phyloP scores from a whole-genome alignment of 2,329 filamentous ascomycete species.

The Coleophoma cylindrospora region DNA sequence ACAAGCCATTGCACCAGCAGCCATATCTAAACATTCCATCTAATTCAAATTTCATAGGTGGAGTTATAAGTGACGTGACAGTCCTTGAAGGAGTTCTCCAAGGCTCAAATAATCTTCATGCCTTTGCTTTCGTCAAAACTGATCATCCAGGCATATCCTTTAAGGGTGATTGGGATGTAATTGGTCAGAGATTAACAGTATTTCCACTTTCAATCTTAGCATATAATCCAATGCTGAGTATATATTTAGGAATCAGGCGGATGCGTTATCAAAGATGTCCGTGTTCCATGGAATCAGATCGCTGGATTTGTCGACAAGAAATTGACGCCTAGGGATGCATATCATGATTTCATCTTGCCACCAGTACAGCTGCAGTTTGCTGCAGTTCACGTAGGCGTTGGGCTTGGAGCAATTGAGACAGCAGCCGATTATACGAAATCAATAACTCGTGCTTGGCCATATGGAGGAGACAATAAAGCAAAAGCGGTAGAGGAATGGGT shows the following conservation, averaged over 20 bases:
- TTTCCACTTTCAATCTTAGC: not conserved
- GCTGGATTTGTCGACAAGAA: slow-evolving; percentile 1
- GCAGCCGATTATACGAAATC: not conserved
- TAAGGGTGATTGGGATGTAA: slow-evolving; percentile 2
- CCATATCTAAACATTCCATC: not conserved
- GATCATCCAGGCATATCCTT: not conserved
- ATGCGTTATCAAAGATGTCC: slow-evolving; percentile 1
- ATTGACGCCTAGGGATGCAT: slow-evolving; percentile 1
- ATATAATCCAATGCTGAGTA: not conserved
- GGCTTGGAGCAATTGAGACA: not conserved
- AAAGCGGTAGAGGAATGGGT: slow-evolving; percentile 1
- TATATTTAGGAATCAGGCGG: not conserved
- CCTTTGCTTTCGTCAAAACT: not conserved
- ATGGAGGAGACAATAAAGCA: slow-evolving; percentile 1
- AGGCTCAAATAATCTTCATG: not conserved
- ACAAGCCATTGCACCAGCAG: not conserved
- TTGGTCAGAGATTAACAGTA: slow-evolving; percentile 1
- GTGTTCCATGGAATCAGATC: not conserved
- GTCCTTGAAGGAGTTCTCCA: not conserved
- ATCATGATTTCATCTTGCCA: slow-evolving; percentile 2
- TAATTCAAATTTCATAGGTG: not conserved
- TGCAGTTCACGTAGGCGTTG: not conserved
- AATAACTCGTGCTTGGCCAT: not conserved
- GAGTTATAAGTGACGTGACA: slow-evolving; percentile 1
- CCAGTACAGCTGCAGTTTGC: slow-evolving; percentile 1